Evolutionary conservation across 75 land plant genomes (phyloP).

Genomic region (Pinus taeda): DNA sequence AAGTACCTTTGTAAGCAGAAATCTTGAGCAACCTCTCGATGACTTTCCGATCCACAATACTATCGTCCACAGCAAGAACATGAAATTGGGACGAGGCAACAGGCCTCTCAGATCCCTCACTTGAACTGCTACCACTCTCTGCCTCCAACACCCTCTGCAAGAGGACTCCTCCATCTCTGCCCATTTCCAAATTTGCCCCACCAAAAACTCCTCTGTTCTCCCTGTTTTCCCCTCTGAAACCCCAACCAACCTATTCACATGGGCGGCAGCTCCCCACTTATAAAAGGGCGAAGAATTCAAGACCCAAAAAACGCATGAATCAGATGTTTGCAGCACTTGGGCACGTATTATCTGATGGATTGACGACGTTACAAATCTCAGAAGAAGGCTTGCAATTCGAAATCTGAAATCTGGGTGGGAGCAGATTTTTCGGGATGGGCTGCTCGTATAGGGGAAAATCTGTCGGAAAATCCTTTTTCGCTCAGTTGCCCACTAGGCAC

Average conservation of each 20-base stretch:
- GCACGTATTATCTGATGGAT: not conserved
- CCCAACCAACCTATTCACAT: not conserved
- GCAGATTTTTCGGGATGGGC: slow-evolving; percentile 7
- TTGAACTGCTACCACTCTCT: not conserved
- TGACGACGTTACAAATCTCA: not conserved
- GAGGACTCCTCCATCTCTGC: not conserved
- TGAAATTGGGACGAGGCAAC: slow-evolving; percentile 24
- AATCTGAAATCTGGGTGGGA: not conserved
- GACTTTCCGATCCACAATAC: slow-evolving; percentile 67
- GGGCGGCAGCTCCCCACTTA: not conserved
- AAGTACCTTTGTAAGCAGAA: slow-evolving; percentile 69
- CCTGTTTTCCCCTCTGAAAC: not conserved
- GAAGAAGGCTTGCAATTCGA: not conserved
- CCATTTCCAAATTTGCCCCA: not conserved
- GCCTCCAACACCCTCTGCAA: not conserved
- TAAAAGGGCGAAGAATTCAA: not conserved
- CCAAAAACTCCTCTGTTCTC: not conserved
- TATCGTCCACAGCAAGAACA: slow-evolving; percentile 82
- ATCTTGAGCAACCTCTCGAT: slow-evolving; percentile 68
- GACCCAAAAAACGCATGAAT: not conserved
- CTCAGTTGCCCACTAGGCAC: not conserved
- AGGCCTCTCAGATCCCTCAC: not conserved
- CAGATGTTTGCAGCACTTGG: not conserved
- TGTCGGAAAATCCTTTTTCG: not conserved
- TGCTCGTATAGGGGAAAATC: not conserved